Evolutionary conservation across 257 asterid species (phyloP), one percentile per base, ranked within the genome.

Genomic region (Lycium barbarum): DNA sequence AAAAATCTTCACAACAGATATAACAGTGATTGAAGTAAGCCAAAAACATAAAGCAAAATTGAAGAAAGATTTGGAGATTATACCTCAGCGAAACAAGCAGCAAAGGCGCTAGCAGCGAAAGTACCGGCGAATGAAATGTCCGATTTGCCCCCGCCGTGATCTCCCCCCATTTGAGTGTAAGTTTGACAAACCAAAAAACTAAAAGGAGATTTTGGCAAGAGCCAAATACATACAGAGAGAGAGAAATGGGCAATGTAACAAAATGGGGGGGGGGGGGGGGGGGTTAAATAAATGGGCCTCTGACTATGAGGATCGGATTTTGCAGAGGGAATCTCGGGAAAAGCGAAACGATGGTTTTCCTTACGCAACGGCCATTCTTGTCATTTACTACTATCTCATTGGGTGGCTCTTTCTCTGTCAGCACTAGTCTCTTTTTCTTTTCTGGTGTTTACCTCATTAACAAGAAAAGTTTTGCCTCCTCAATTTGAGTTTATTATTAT

Each of bases 81-180:
- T 1, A 96, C 99, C 96, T 96, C 99, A 26, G 98, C 99, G 86
- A 93, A 89, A 88, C 95, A 93, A 84, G 99, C 97, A 18, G 99
- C 98, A 71, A 96, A 96, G 85, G 99, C 99, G 88, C 99, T 95
- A 62, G 97, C 84, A 53, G 91, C 98, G 40, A 96, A 91, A 51
- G 93, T 95, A 85, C 97, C 97, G 79, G 96, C 94, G 79, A 95
- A 87, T 0, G 99, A 96, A 61, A 96, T 92, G 86, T 96, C 95
- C 78, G 97, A 93, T 87, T 91, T 93, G 63, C 90, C 72, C 67
- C 88, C 89, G 14, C 94, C 92, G 86, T 93, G 98, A 88, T 88
- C 97, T 67, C 80, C 98, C 96, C 95, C 94, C 83, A 84, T 55
- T 26, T 26, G 33, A 26, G 33, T 26, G 33, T 26, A 26, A 26